Evolutionary conservation across 164 flowering plant genomes (phyloP), one percentile per base, ranked within the genome.

Genomic region (Kingdonia uniflora): DNA sequence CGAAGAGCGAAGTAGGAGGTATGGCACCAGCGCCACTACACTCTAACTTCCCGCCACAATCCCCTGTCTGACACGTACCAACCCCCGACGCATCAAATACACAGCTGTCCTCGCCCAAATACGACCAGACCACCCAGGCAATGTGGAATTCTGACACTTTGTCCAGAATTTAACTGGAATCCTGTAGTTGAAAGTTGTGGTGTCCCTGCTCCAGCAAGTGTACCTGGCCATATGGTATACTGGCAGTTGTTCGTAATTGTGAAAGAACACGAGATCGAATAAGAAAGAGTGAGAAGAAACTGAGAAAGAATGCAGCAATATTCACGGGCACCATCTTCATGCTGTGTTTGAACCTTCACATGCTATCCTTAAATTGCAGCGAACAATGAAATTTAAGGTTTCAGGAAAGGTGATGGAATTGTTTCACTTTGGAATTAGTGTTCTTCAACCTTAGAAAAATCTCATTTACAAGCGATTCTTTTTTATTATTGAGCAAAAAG

Each of bases 81-180:
- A 21, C 44, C 10, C 89, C 95, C 0, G 67, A 35, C 35, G 40
- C 67, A 44, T 80, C 85, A 25, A 85, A 88, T 0, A 25, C 58
- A 76, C 97, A 85, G 1, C 87, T 0, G 92, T 85, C 61, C 97
- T 68, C 0, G 75, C 95, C 95, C 91, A 88, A 3, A 88, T 73
- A 17, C 95, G 61, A 5, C 97, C 97, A 0, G 95, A 81, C 95
- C 95, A 88, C 8, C 85, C 88, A 3, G 81, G 76, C 48, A 49
- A 41, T 0, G 70, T 19, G 1, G 73, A 25, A 83, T 60, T 1
- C 49, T 48, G 19, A 65, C 57, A 35, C 67, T 76, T 40, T 61
- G 55, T 6, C 87, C 87, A 0, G 85, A 50, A 23, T 75, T 76
- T 40, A 88, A 35, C 22, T 37, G 68, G 53, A 88, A 85, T 38